Evolutionary conservation across 1,284 basidiomycete species (phyloP).

Genomic region (Fomes fomentarius): DNA sequence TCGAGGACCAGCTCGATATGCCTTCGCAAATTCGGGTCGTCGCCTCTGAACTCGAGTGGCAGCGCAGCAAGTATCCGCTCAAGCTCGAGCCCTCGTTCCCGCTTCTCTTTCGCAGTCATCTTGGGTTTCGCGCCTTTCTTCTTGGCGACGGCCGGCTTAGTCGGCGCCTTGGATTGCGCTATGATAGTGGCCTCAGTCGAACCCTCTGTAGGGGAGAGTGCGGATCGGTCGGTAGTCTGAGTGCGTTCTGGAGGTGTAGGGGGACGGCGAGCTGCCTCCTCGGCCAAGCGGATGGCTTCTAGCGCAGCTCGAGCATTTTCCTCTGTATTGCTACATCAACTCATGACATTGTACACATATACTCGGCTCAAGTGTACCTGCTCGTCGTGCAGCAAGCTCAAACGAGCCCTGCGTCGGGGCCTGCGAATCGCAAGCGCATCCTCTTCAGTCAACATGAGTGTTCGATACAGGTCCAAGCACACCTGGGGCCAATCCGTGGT

Average conservation of each 20-base stretch:
- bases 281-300: conserved; percentile 31
- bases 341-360: no score
- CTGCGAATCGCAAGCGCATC: conserved; percentile 34
- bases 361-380: conserved; percentile 45
- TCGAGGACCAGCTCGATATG: conserved; percentile 82
- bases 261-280: conserved; percentile 26
- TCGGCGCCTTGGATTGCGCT: conserved; percentile 37
- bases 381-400: conserved; percentile 57
- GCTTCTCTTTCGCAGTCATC: conserved; percentile 80
- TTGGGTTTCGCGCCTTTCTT: conserved; percentile 69
- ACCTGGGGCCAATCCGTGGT: conserved; percentile 93
- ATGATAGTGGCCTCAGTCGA: conserved; percentile 35
- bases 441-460: conserved; percentile 3
- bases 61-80: conserved; percentile 79
- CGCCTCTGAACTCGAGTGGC: conserved; percentile 90
- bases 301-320: conserved; percentile 37
- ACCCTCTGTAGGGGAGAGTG: conserved; percentile 22
- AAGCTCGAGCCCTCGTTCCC: conserved; percentile 73
- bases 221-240: conserved; percentile 44
- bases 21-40: conserved; percentile 78
- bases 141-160: conserved; percentile 39
- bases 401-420: conserved; percentile 69
- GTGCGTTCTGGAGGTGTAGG: conserved; percentile 39
- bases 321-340: no score
- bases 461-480: conserved; percentile 26